Evolutionary conservation across 805 yeast species (phyloP).

Genomic region (Yarrowia keelungensis): DNA sequence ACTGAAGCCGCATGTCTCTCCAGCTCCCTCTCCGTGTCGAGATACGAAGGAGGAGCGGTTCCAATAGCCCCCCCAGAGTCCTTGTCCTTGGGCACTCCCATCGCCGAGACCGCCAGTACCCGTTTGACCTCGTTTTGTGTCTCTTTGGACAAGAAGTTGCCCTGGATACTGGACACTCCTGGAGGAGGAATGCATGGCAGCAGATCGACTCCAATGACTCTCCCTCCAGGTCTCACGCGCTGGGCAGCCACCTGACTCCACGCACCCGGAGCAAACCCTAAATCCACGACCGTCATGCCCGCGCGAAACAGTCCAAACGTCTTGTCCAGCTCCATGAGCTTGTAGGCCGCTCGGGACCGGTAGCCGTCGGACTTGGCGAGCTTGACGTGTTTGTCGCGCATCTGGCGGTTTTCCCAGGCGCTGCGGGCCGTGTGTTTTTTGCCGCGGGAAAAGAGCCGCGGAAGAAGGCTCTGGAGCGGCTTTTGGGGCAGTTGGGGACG

Average conservation of each 20-base stretch:
- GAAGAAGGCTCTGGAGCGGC: slow-evolving; percentile 2
- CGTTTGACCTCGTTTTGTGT: slow-evolving; percentile 50
- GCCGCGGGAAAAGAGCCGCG: slow-evolving; percentile 23
- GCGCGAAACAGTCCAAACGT: slow-evolving; percentile 65
- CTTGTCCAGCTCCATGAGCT: slow-evolving; percentile 75
- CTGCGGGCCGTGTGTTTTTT: slow-evolving; percentile 56
- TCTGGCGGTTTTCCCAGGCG: slow-evolving; percentile 78
- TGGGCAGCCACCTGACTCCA: slow-evolving; percentile 87
- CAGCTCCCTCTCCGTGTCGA: slow-evolving; percentile 47
- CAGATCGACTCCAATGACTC: slow-evolving; percentile 81
- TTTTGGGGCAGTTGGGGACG: background rate
- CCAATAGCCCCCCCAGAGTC: slow-evolving; percentile 36
- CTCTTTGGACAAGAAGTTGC: slow-evolving; percentile 71
- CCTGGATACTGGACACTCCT: slow-evolving; percentile 84
- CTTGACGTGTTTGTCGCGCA: slow-evolving; percentile 66
- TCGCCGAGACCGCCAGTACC: slow-evolving; percentile 44
- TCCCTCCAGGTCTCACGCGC: slow-evolving; percentile 58
- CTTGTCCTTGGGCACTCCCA: slow-evolving; percentile 44
- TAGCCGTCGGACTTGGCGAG: slow-evolving; percentile 69
- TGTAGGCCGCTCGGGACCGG: slow-evolving; percentile 90
- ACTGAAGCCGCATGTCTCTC: background rate
- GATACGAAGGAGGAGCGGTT: slow-evolving; percentile 40
- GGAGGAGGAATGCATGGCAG: slow-evolving; percentile 78
- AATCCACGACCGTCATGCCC: slow-evolving; percentile 73
- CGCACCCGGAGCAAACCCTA: slow-evolving; percentile 92